Percentiles rank a stretch among this genome's conserved stretches.
Evolutionary conservation across 1,284 basidiomycete species (phyloP).

Genomic region (Bjerkandera adusta): DNA sequence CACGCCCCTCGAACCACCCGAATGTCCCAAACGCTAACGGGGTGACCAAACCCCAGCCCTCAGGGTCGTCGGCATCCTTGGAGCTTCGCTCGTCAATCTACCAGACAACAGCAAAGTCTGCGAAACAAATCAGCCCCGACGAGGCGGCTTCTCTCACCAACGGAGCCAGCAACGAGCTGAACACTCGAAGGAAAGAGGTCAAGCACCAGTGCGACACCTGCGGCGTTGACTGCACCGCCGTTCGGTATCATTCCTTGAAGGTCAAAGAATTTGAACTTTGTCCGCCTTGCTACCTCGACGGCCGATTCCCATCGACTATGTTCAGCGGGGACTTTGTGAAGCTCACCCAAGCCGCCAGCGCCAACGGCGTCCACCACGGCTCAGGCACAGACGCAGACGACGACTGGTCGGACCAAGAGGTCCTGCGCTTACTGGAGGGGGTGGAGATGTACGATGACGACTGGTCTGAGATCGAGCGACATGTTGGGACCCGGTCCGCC

Average conservation of each 20-base stretch:
- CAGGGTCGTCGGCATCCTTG: conserved; percentile 67
- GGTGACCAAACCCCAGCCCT: conserved; percentile 38
- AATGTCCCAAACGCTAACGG: conserved; percentile 49
- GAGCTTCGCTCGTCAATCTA: conserved; percentile 87
- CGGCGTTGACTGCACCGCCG: conserved; percentile 86
- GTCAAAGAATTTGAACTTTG: conserved; percentile 91
- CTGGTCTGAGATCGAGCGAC: conserved; percentile 90
- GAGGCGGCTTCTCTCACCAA: conserved; percentile 68
- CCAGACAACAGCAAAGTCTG: conserved; percentile 82
- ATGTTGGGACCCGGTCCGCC: conserved; percentile 87
- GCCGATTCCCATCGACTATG: conserved; percentile 95
- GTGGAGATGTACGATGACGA: conserved; percentile 99
- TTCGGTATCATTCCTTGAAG: conserved; percentile 93
- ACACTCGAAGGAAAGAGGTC: conserved; percentile 37
- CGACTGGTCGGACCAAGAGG: conserved; percentile 93
- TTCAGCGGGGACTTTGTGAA: conserved; percentile 98
- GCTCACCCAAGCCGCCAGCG: conserved; percentile 54
- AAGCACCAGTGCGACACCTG: conserved; percentile 91
- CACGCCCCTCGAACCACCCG: conserved; percentile 52
- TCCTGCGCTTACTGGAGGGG: conserved; percentile 86
- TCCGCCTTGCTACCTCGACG: conserved; percentile 90
- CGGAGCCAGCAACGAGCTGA: conserved; percentile 49
- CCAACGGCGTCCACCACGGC: conserved; percentile 36
- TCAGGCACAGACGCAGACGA: conserved; percentile 50
- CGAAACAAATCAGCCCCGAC: conserved; percentile 58